Evolutionary conservation across 2,329 filamentous ascomycete species (phyloP).

Genomic region (Xylariaceae sp.): DNA sequence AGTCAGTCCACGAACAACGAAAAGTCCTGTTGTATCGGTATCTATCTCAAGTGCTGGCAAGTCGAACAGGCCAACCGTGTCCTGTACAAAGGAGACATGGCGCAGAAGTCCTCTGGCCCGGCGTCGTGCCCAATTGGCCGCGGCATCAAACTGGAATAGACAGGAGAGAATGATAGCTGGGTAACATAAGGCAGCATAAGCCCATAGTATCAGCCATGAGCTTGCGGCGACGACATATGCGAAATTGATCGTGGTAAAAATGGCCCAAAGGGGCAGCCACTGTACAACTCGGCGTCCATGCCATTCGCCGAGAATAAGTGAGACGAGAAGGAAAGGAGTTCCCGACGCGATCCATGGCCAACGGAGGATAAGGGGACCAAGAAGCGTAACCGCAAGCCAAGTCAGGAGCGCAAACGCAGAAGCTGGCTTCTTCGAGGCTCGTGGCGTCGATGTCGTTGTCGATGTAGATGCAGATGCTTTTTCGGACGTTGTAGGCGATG

Average conservation of each 20-base stretch:
- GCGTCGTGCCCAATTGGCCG: conserved; percentile 22
- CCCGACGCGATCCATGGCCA: conserved; percentile 3
- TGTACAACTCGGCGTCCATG: conserved; percentile 35
- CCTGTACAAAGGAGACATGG: conserved; percentile 40
- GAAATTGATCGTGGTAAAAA: conserved; percentile 41
- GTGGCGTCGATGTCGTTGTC: not conserved
- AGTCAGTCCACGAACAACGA: conserved; percentile 48
- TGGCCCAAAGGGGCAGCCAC: conserved; percentile 40
- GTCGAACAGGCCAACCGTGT: conserved; percentile 40
- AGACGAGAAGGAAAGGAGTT: not conserved
- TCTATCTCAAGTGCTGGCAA: conserved; percentile 50
- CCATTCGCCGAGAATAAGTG: conserved; percentile 26
- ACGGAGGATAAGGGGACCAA: conserved; percentile 16
- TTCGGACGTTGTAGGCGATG: too few relatives aligned
- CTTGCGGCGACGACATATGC: conserved; percentile 42
- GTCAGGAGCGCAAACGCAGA: not conserved
- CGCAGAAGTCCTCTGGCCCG: conserved; percentile 32
- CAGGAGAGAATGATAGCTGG: conserved; percentile 36
- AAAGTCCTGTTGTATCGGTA: conserved; percentile 46
- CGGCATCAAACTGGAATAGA: conserved; percentile 38
- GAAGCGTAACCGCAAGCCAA: conserved; percentile 2
- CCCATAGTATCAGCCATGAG: conserved; percentile 46
- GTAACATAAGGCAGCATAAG: conserved; percentile 38
- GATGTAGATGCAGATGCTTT: not conserved
- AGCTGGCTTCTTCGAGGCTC: not conserved